phyloP scores from a whole-genome alignment of 768 basidiomycete species.

The Agrocybe pediades region DNA sequence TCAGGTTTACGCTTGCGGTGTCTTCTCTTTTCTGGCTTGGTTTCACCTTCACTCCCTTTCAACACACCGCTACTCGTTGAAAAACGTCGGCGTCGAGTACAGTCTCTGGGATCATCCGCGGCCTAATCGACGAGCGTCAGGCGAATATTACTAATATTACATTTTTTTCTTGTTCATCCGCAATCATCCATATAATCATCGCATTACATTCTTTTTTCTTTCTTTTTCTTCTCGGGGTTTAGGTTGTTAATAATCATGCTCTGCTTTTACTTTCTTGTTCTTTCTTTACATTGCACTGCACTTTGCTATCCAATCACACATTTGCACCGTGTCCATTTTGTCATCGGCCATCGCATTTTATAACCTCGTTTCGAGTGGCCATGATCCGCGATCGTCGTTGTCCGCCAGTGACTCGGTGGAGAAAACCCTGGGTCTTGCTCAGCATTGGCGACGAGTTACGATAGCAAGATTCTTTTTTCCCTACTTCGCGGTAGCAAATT shows the following conservation, averaged over 20 bases:
- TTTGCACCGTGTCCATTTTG: no score
- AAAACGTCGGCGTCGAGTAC: background rate
- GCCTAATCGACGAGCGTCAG: constrained; percentile 3
- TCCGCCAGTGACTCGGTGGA: no score
- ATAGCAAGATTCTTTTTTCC: no score
- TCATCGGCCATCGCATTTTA: background rate
- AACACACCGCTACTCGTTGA: constrained; percentile 7
- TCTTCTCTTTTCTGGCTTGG: constrained; percentile 9
- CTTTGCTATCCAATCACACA: background rate
- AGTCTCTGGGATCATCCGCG: no score
- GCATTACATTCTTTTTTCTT: background rate
- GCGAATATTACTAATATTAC: background rate
- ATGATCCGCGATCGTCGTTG: background rate
- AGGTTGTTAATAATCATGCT: background rate
- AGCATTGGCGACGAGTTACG: no score
- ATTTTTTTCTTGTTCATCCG: background rate
- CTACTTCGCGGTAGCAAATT: no score
- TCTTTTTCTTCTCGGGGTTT: background rate
- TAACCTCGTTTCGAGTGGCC: no score
- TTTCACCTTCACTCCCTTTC: background rate
- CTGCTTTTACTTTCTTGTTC: background rate
- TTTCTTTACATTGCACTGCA: background rate
- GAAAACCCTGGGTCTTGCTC: no score
- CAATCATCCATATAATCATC: background rate
- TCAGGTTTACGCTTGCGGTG: constrained; percentile 21